Conservation (phyloP, 1,284 basidiomycete species). For the Wolfiporia cocos region DNA sequence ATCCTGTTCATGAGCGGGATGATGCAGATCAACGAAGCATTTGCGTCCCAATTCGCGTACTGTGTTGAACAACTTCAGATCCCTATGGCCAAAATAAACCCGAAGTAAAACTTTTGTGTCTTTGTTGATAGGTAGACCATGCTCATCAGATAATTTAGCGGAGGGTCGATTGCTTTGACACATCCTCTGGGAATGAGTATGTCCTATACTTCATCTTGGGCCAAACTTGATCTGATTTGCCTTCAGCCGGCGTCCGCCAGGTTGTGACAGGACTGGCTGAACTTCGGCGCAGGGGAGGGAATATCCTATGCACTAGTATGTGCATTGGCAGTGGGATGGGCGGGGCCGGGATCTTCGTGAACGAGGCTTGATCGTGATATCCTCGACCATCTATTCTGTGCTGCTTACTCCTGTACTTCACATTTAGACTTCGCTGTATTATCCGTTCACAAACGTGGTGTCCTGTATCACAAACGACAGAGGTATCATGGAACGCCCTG, state of each 20-base stretch:
- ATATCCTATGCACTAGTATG: slow-evolving; percentile 79
- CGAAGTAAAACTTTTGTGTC: slow-evolving; percentile 66
- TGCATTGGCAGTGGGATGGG: slow-evolving; percentile 90
- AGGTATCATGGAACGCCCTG: too few species aligned
- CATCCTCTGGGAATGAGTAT: slow-evolving; percentile 80
- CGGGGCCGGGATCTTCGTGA: slow-evolving; percentile 78
- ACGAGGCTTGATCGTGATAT: too few species aligned
- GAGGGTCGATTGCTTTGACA: slow-evolving; percentile 83
- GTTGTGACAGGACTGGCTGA: slow-evolving; percentile 82
- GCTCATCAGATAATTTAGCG: slow-evolving; percentile 36
- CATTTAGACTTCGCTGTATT: too few species aligned
- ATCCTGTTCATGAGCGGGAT: neutral
- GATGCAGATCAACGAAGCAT: slow-evolving; percentile 83
- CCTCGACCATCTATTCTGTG: too few species aligned
- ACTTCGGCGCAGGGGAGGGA: slow-evolving; percentile 60
- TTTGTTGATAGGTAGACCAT: too few species aligned
- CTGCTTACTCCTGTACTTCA: too few species aligned
- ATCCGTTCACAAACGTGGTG: too few species aligned
- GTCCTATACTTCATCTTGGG: slow-evolving; percentile 20
- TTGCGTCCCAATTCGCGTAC: slow-evolving; percentile 75
- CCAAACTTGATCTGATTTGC: slow-evolving; percentile 16
- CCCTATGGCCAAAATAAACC: slow-evolving; percentile 82
- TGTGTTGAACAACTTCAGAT: slow-evolving; percentile 78
- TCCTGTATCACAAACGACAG: too few species aligned
- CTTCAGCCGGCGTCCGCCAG: slow-evolving; percentile 44